phyloP scores from a whole-genome alignment of 352 stramenopile species.

The Phytophthora litchii region DNA sequence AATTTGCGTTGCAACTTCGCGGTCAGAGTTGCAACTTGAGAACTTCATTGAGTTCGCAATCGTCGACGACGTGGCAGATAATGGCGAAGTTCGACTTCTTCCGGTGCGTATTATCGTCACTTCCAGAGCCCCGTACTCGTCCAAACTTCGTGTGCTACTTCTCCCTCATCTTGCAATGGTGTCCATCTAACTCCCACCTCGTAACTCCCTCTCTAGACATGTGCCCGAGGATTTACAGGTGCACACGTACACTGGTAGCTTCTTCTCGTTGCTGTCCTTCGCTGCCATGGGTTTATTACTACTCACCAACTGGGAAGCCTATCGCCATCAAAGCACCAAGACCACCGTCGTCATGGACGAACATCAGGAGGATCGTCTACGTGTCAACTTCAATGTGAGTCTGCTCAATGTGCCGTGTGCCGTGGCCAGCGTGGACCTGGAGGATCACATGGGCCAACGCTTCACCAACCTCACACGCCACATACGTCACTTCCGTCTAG shows the following conservation, averaged over 20 bases:
- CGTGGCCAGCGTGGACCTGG: conserved; percentile 76
- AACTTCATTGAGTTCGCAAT: conserved; percentile 23
- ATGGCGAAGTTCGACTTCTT: conserved; percentile 66
- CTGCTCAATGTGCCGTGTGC: conserved; percentile 73
- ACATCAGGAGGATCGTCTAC: conserved; percentile 81
- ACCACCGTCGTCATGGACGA: conserved; percentile 73
- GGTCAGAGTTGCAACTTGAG: background rate
- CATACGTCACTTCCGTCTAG: conserved; percentile 77
- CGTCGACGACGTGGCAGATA: conserved; percentile 38
- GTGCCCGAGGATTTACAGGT: conserved; percentile 81
- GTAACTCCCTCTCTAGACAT: conserved; percentile 49
- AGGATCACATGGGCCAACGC: conserved; percentile 79
- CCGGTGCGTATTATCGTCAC: conserved; percentile 41
- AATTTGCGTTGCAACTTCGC: background rate
- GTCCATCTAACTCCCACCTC: conserved; percentile 6
- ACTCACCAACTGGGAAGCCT: conserved; percentile 64
- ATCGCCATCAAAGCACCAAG: conserved; percentile 45
- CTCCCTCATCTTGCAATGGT: conserved; percentile 12
- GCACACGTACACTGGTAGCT: conserved; percentile 54
- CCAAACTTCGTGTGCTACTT: background rate
- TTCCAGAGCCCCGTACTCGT: background rate
- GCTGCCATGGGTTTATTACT: conserved; percentile 58
- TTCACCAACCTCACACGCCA: conserved; percentile 84
- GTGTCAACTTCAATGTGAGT: conserved; percentile 89
- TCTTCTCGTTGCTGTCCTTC: conserved; percentile 78